phyloP scores from a whole-genome alignment of 768 basidiomycete species.

The Imleria badia region DNA sequence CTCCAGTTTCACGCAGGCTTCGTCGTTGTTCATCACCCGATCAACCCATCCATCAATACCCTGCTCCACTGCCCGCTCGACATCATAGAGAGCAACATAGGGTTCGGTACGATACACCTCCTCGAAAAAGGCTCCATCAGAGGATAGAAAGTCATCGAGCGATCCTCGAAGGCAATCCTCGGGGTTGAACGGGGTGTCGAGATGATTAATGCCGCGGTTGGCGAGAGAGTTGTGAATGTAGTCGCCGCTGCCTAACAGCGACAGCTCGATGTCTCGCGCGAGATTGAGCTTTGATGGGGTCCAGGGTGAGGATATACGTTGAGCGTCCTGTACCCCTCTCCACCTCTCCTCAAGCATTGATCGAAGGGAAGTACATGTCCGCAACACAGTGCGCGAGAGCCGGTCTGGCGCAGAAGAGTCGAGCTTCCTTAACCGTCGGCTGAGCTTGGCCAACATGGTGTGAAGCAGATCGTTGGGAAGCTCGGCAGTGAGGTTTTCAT shows the following conservation, averaged over 20 bases:
- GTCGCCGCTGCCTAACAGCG: constrained; percentile 28
- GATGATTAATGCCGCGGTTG: no score
- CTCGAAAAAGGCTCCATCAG: constrained; percentile 14
- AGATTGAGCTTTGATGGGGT: constrained; percentile 29
- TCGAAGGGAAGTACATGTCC: constrained; percentile 31
- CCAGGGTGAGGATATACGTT: constrained; percentile 33
- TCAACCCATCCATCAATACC: constrained; percentile 36
- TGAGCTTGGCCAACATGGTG: constrained; percentile 28
- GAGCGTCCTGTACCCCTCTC: constrained; percentile 29
- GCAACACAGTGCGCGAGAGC: constrained; percentile 38
- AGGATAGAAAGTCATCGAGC: constrained; percentile 18
- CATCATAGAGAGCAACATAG: constrained; percentile 33
- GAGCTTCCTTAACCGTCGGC: constrained; percentile 26
- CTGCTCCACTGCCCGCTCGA: constrained; percentile 35
- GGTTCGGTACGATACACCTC: constrained; percentile 7
- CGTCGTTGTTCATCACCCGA: constrained; percentile 14
- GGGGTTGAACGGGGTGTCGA: background rate
- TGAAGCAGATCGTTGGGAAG: constrained; percentile 29
- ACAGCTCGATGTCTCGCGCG: constrained; percentile 31
- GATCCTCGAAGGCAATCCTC: constrained; percentile 7
- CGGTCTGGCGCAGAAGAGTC: constrained; percentile 27
- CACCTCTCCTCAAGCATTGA: constrained; percentile 34
- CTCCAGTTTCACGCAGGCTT: constrained; percentile 28
- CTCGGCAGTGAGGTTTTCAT: constrained; percentile 12
- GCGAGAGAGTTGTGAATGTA: constrained; percentile 26